Evolutionary conservation across 1,284 basidiomycete species (phyloP).

Genomic region (Ustilago bromivora): DNA sequence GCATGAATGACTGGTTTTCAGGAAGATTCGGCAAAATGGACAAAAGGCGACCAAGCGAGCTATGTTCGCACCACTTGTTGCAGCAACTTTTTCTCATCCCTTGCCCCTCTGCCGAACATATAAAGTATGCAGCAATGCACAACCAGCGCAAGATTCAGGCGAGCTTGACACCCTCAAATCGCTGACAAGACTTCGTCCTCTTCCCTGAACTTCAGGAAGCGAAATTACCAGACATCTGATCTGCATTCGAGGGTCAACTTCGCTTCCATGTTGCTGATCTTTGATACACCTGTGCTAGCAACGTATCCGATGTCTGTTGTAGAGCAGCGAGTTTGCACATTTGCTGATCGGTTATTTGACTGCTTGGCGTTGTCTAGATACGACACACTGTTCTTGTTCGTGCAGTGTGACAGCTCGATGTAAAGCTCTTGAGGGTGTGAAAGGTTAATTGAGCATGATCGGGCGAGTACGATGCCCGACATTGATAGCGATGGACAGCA

Average conservation of each 20-base stretch:
- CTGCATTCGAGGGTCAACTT: slow-evolving; percentile 1
- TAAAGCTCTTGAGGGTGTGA: not conserved
- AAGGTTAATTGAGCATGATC: not conserved
- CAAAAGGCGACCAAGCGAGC: not conserved
- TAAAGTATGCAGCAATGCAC: slow-evolving; percentile 6
- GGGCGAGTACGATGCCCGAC: not conserved
- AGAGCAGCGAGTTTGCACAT: no score
- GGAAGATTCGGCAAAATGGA: not conserved
- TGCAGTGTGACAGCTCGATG: not conserved
- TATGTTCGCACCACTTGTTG: not conserved
- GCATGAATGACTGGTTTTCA: not conserved
- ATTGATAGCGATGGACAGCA: not conserved
- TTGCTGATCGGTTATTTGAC: not conserved
- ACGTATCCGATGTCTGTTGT: not conserved
- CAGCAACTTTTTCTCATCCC: not conserved
- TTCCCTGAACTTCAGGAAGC: not conserved
- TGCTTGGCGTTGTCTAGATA: not conserved
- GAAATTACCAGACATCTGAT: not conserved
- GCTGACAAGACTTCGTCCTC: not conserved
- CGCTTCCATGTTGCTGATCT: not conserved
- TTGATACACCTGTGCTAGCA: not conserved
- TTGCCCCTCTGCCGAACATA: slow-evolving; percentile 4
- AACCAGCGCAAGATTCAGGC: slow-evolving; percentile 1
- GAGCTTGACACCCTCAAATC: not conserved
- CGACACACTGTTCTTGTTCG: not conserved